Evolutionary conservation across 495 filamentous ascomycete genomes (phyloP), one percentile per base, ranked within the genome.

Genomic region (Tetracladium setigerum): DNA sequence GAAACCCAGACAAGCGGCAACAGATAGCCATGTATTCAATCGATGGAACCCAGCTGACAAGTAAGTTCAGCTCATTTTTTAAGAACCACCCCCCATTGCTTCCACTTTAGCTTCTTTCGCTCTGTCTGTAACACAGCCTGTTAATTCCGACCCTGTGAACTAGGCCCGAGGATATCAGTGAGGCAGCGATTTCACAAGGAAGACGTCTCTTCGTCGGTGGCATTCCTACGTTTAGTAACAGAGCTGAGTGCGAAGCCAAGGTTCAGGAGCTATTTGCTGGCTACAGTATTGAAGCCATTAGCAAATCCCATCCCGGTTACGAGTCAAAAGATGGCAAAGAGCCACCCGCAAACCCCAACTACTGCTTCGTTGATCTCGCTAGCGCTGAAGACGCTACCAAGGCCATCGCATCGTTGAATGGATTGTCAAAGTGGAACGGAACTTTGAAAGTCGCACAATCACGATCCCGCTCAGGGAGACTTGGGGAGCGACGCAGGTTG

Each of bases 281-380:
- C 12, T 82, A 71, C 59, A 67, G 75, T 5, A 54, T 81, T 42
- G 68, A 78, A 53, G 71, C 76, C 17, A 71, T 84, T 38, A 81
- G 78, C 71, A 84, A 84, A 75, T 83, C 50, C 64, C 72, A 12
- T 76, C 78, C 13, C 77, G 22, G 22, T 27, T 27, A 79, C 54
- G 67, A 70, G 2, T 70, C 73, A 13, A 71, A 72, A 43, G 62
- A 66, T 31, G 63, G 69, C 22, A 67, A 70, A 33, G 64, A 27
- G 22, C 22, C 22, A 27, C 22, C 72, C 0, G 78, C 77, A 47
- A 71, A 79, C 52, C 73, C 82, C 56, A 76, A 86, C 63, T 83
- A 81, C 64, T 74, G 78, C 52, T 86, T 84, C 55, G 77, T 86
- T 15, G 82, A 86, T 57, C 73, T 86, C 41, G 57, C 61, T 37